Base-by-base conservation (phyloP, 306 rosid species). In the Luffa acutangula region DNA sequence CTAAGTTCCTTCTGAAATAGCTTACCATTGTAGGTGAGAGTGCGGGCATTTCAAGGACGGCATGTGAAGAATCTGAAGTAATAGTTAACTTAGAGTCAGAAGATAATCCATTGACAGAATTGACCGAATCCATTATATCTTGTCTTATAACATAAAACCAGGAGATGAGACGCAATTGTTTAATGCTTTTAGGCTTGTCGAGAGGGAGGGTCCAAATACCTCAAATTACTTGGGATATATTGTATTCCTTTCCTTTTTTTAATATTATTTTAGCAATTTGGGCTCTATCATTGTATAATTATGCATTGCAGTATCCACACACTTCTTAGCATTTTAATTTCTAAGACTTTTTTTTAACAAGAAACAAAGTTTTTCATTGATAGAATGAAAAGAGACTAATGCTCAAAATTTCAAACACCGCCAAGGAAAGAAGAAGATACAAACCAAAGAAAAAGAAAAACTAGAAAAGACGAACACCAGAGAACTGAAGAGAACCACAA, bases 11-110 rank as follows among this genome's bases (percentile, higher is more conserved):
- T 42, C n/a, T 31, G 41, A 11, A 67, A 77, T 43, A 78, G 81
- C 90, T 88, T 86, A 95, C 98, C 98, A 95, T 95, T 41, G 98
- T 95, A 85, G 98, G 98, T 70, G 98, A 95, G 76, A 95, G 82
- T 41, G 98, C 98, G 25, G 98, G 98, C 98, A 95, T 95, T 70
- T 79, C 88, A 81, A 95, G 88, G 78, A 92, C 90, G 18, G 77
- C 58, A 79, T 90, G 90, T 42, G 96, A 84, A 79, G 88, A 83
- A 77, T 95, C 98, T 92, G 89, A 64, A 84, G 59, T 77, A 67
- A 80, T 36, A 81, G 79, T 54, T 64, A 77, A 75, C 45, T 64
- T 65, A 42, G 65, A 80, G 84, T 78, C 57, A 76, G 60, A 49
- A 18, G 66, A 71, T 43, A 79, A 73, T 36, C 76, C 78, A 71